These are phyloP conservation scores for Curvularia eragrostidis DNA, from an alignment of 2,329 filamentous ascomycete genomes.

Conservation along the genomic window DNA sequence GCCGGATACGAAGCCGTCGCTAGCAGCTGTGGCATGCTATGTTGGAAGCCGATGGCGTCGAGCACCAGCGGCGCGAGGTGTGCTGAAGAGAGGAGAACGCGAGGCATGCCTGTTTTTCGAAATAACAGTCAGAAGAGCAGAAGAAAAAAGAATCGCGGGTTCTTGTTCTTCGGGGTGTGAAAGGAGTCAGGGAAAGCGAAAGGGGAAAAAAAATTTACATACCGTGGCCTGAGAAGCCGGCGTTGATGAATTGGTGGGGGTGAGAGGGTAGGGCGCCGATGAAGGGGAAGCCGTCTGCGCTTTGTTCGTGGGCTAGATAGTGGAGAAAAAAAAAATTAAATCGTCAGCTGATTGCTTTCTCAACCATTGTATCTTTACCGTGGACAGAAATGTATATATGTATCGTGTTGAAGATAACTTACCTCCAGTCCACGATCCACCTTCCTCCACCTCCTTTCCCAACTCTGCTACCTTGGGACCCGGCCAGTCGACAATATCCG, in stretches of 20 bases:
- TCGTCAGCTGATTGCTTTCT: neutral
- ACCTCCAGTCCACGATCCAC: constrained; percentile 21
- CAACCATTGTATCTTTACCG: constrained; percentile 1
- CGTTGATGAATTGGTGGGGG: constrained; percentile 13
- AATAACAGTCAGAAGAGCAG: neutral
- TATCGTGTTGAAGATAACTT: neutral
- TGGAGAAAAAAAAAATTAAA: neutral
- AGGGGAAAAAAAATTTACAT: neutral
- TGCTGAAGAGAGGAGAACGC: constrained; percentile 15
- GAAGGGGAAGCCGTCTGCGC: constrained; percentile 18
- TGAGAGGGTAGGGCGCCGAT: constrained; percentile 14
- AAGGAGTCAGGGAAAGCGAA: neutral
- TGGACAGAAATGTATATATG: no score
- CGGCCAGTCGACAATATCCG: constrained; percentile 13
- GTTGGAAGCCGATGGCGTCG: constrained; percentile 11
- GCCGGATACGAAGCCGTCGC: constrained; percentile 10
- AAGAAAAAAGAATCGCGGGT: no score
- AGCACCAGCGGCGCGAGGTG: constrained; percentile 16
- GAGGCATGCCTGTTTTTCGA: constrained; percentile 14
- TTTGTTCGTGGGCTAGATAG: neutral
- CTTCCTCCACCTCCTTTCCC: constrained; percentile 9
- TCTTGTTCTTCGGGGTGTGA: no score
- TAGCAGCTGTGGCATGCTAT: constrained; percentile 8
- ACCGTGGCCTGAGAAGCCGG: constrained; percentile 20
- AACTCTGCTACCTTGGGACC: constrained; percentile 7